Conservation (phyloP, 208 protist genomes). For the Perkinsela sp. region DNA sequence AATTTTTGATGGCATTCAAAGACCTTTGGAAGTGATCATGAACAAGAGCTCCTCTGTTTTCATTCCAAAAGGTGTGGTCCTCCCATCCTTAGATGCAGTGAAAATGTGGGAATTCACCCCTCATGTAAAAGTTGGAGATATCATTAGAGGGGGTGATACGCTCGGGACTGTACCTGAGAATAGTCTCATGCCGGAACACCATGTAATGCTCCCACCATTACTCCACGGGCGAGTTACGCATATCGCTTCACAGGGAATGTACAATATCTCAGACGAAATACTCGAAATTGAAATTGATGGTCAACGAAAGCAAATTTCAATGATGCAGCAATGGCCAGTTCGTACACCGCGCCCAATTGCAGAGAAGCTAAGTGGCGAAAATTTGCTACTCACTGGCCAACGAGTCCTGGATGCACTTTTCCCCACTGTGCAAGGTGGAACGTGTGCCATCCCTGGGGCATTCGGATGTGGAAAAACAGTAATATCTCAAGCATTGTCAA, state of each 20-base stretch:
- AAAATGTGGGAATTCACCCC: constrained; percentile 85
- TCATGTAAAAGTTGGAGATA: constrained; percentile 72
- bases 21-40: constrained; percentile 92
- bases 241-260: constrained; percentile 67
- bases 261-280: constrained; percentile 70
- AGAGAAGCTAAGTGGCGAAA: constrained; percentile 79
- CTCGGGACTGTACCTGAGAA: constrained; percentile 86
- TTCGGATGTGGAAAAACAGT: constrained; percentile 99
- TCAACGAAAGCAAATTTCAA: constrained; percentile 54
- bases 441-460: constrained; percentile 96
- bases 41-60: constrained; percentile 82
- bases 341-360: constrained; percentile 70
- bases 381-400: constrained; percentile 95
- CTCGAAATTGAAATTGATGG: constrained; percentile 66
- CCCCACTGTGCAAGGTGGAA: constrained; percentile 94
- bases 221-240: constrained; percentile 68
- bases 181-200: constrained; percentile 75
- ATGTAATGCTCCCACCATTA: constrained; percentile 85
- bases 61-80: constrained; percentile 94
- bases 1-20: constrained; percentile 99
- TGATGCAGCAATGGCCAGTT: constrained; percentile 91
- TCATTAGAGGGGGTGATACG: constrained; percentile 85
- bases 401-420: constrained; percentile 96
- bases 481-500: constrained; percentile 98
- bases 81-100: constrained; percentile 67